Evolutionary conservation across 2,329 filamentous ascomycete genomes (phyloP), one percentile per base, ranked within the genome.

Genomic region (Fusarium irregulare): DNA sequence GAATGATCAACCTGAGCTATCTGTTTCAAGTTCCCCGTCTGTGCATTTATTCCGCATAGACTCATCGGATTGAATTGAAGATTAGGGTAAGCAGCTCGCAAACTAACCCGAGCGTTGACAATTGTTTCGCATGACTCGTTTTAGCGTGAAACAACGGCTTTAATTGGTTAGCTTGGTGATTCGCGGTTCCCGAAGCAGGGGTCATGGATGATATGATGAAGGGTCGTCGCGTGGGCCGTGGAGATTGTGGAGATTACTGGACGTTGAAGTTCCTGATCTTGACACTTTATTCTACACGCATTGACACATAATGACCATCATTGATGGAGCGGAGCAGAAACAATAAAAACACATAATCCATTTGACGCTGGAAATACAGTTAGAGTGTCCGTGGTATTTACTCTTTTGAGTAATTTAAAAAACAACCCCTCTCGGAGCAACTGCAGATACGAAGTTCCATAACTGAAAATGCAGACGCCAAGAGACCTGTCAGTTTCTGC

Each of bases 1-100:
- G 18, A 37, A 37, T 3, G 34, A 37, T 37, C 34, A 6, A 37
- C 34, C 34, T 12, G 34, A 37, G 18, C 34, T n/a, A 37, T 37
- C 18, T 7, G 34, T 37, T 37, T 37, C 34, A 12, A n/a, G 7
- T 16, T n/a, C 18, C 34, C 34, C 34, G 34, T n/a, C 18, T 37
- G 34, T n/a, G 34, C 34, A 30, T 13, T 30, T 30, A 37, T 37
- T 1, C 7, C 18, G 34, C 34, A 37, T 37, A 12, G 18, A 37
- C 34, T 37, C 18, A 37, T 18, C 34, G 10, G 34, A 37, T 2
- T 0, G 18, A 11, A 37, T n/a, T n/a, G n/a, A 37, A 37, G 0
- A 12, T 37, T 37, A 7, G 18, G 18, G 34, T n/a, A 51, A 40
- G 48, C 48, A 51, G 23, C 21, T 51, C 48, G 32, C 48, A 51